Evolutionary conservation across 106 monocot species (phyloP).

Genomic region (Dendrobium chrysotoxum): DNA sequence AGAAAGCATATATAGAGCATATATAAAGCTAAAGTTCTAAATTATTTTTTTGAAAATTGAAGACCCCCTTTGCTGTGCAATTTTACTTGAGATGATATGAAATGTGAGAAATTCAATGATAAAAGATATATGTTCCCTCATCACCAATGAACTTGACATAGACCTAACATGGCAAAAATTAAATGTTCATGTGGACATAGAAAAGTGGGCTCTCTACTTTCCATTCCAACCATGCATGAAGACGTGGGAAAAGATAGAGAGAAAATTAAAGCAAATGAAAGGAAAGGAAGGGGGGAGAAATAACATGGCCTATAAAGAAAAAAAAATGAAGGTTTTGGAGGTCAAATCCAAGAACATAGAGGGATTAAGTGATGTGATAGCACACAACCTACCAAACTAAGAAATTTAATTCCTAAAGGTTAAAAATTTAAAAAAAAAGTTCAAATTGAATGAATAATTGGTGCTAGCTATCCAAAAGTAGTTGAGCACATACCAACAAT

Average conservation of each 20-base stretch:
- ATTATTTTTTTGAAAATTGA: neutral
- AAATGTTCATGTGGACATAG: constrained; percentile 7
- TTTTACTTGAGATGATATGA: neutral
- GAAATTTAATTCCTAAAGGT: constrained; percentile 1
- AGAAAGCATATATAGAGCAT: neutral
- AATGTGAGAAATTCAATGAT: neutral
- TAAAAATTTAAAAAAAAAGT: neutral
- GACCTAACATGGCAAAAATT: constrained; percentile 7
- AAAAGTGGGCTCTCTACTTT: constrained; percentile 4
- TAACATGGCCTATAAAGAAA: neutral
- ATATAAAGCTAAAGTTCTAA: neutral
- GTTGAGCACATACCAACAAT: neutral
- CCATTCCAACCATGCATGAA: constrained; percentile 5
- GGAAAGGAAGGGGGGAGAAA: neutral
- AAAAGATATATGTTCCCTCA: neutral
- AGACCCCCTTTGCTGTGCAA: neutral
- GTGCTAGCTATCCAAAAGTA: neutral
- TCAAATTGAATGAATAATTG: neutral
- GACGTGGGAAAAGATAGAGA: constrained; percentile 2
- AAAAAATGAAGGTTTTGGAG: neutral
- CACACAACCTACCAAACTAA: constrained; percentile 1
- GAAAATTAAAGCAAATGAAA: constrained; percentile 6
- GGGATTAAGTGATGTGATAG: constrained; percentile 13
- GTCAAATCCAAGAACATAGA: neutral
- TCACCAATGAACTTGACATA: constrained; percentile 9